Conservation (phyloP, 257 asterid species). For the Ballota nigra region DNA sequence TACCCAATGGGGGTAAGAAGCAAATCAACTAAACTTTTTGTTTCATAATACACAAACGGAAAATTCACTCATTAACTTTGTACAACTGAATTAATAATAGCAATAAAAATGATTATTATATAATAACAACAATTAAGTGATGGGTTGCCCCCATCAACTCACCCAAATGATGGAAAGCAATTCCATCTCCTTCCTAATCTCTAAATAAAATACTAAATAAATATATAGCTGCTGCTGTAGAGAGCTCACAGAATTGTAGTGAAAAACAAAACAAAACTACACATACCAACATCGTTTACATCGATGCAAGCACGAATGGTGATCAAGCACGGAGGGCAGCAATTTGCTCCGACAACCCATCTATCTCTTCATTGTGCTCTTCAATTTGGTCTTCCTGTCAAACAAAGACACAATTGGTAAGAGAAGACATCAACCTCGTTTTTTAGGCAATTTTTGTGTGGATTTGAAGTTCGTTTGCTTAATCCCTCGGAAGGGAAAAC, state of each 20-base stretch:
- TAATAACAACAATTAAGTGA: not conserved
- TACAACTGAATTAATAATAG: slow-evolving; percentile 2
- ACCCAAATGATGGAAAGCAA: not conserved
- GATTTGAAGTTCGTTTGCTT: too few species aligned
- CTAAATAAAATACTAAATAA: slow-evolving; percentile 4
- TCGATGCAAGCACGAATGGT: not conserved
- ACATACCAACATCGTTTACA: not conserved
- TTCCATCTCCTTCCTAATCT: slow-evolving; percentile 12
- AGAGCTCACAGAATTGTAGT: not conserved
- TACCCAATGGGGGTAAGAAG: too few species aligned
- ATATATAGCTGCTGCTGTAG: slow-evolving; percentile 11
- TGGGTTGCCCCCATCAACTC: not conserved
- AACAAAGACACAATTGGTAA: not conserved
- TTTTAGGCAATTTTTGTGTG: too few species aligned
- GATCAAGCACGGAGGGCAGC: slow-evolving; percentile 47
- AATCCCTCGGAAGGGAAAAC: too few species aligned
- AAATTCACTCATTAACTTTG: not conserved
- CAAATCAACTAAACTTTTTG: not conserved
- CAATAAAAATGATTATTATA: not conserved
- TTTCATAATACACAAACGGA: not conserved
- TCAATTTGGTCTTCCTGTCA: slow-evolving; percentile 41
- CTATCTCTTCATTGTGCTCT: slow-evolving; percentile 45
- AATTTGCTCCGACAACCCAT: slow-evolving; percentile 44
- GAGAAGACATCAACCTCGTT: not conserved
- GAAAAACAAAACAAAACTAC: not conserved